Conservation (phyloP, 1,284 basidiomycete species). For the Trametes hirsuta region DNA sequence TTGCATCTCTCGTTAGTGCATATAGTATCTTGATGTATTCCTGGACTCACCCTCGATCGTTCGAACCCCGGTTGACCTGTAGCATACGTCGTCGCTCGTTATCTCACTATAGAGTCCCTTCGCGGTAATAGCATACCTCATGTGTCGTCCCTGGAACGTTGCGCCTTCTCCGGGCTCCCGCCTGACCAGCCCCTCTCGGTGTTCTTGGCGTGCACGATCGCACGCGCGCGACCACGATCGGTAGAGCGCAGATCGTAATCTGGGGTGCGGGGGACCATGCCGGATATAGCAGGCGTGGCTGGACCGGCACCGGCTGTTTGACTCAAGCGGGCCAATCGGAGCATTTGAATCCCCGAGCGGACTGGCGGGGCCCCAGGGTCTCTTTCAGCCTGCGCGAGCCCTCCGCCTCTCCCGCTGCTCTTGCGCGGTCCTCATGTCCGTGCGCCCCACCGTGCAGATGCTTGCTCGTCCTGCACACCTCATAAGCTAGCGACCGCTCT, state of each 20-base stretch:
- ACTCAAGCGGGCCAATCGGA: constrained; percentile 18
- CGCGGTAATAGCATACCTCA: constrained; percentile 6
- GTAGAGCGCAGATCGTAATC: constrained; percentile 26
- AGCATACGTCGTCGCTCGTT: constrained; percentile 15
- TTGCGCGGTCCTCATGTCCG: constrained; percentile 21
- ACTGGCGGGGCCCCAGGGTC: background rate
- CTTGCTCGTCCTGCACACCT: constrained; percentile 11
- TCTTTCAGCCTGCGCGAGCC: background rate
- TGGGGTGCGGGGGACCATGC: constrained; percentile 7
- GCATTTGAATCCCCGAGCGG: background rate
- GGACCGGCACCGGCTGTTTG: constrained; percentile 17
- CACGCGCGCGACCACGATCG: constrained; percentile 7
- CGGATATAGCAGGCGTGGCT: background rate
- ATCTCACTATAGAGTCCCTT: constrained; percentile 2
- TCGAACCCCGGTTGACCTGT: constrained; percentile 7
- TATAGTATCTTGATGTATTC: constrained; percentile 6
- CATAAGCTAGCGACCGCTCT: constrained; percentile 13
- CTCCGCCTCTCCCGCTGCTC: constrained; percentile 9
- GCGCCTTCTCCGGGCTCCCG: background rate
- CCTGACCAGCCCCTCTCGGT: background rate
- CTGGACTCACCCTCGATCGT: background rate
- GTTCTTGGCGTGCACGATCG: background rate
- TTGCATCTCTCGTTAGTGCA: constrained; percentile 13
- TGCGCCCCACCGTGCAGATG: constrained; percentile 21
- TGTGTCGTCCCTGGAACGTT: background rate